A percentile compares a stretch with the other conserved stretches of the same genome.
Evolutionary conservation across 192 early-diverging fungal species (phyloP).

Genomic region (Funneliformis geosporum): DNA sequence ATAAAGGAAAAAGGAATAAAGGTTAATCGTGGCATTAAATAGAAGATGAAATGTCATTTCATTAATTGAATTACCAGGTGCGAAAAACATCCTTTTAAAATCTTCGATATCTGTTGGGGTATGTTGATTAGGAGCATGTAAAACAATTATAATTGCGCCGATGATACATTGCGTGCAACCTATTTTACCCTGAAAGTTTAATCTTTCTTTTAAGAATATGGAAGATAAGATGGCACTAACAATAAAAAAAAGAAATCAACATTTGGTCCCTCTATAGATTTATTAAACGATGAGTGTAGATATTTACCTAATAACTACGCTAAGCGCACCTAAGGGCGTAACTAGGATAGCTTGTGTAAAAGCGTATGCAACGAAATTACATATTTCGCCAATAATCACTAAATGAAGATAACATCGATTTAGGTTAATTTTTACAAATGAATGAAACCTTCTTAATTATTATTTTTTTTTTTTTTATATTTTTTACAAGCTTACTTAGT

Average conservation of each 20-base stretch:
- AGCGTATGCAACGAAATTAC: conserved; percentile 96
- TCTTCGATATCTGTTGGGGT: conserved; percentile 74
- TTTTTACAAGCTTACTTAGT: conserved; percentile 46
- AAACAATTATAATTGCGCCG: conserved; percentile 56
- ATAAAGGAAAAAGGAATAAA: neutral
- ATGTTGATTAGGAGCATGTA: conserved; percentile 62
- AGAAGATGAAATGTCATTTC: neutral
- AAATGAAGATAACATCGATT: conserved; percentile 3
- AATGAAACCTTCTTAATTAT: neutral
- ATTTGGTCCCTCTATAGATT: neutral
- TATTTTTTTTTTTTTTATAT: too few relatives aligned
- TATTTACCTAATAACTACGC: conserved; percentile 77
- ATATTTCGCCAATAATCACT: conserved; percentile 93
- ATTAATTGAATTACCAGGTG: conserved; percentile 51
- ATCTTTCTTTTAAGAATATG: conserved; percentile 62
- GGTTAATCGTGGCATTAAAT: neutral
- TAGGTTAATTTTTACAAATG: neutral
- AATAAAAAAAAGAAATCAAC: neutral
- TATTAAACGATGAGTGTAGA: neutral
- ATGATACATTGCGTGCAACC: conserved; percentile 68
- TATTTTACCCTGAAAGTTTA: conserved; percentile 64
- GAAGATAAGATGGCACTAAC: conserved; percentile 62
- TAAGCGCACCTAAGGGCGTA: conserved; percentile 90
- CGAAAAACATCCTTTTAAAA: conserved; percentile 65
- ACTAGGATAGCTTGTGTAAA: conserved; percentile 98